Evolutionary conservation across 768 basidiomycete genomes (phyloP).

Genomic region (Amanita rimosa): DNA sequence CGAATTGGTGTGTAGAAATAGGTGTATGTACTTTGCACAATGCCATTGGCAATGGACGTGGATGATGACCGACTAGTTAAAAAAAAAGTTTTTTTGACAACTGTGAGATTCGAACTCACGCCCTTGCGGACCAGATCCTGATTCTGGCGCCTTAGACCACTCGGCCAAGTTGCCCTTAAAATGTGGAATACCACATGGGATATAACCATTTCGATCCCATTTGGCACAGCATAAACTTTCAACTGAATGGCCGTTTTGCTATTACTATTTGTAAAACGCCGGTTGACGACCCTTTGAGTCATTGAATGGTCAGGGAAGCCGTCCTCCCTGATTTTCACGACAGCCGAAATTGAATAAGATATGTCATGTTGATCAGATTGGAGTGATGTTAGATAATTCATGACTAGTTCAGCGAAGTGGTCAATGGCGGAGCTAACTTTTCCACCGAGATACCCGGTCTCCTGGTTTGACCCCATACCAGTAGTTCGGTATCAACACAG

Average conservation of each 20-base stretch:
- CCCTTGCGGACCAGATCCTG: conserved; percentile 30
- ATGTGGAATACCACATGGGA: no score
- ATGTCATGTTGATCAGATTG: no score
- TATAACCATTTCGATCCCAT: neutral
- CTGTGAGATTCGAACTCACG: conserved; percentile 26
- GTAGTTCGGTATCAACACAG: no score
- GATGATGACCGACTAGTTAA: no score
- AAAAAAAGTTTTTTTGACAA: conserved; percentile 13
- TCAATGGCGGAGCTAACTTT: neutral
- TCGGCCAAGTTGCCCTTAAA: conserved; percentile 32
- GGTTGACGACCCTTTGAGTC: neutral
- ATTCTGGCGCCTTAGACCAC: conserved; percentile 52
- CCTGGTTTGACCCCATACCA: no score
- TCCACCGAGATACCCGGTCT: no score
- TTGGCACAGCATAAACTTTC: no score
- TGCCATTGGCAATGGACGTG: no score
- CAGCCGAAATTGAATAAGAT: neutral
- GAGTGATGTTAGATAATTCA: neutral
- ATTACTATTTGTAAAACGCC: no score
- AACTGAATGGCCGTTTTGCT: no score
- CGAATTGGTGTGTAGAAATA: neutral
- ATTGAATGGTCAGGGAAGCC: neutral
- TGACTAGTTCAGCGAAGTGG: neutral
- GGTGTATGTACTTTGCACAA: neutral
- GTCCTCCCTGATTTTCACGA: neutral